Conservation (phyloP, 1,284 basidiomycete genomes). For the Meira nashicola region DNA sequence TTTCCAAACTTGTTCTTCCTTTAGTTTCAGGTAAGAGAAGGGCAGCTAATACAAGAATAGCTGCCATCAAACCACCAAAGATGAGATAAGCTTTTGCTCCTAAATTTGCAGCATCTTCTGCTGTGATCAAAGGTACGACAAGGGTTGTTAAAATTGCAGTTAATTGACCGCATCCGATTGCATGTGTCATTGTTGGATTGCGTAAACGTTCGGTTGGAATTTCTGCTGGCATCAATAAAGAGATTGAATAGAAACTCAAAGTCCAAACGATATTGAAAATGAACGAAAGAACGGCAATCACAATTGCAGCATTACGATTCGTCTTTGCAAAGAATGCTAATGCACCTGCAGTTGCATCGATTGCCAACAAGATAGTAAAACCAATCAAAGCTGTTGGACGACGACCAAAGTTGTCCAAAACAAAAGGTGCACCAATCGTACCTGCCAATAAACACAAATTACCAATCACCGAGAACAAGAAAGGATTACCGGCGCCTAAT, state of each 20-base stretch:
- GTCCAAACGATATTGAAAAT: constrained; percentile 43
- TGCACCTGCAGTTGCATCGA: constrained; percentile 29
- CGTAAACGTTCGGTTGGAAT: constrained; percentile 34
- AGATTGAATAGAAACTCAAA: constrained; percentile 39
- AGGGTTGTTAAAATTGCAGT: constrained; percentile 41
- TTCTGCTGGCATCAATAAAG: constrained; percentile 38
- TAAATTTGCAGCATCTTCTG: constrained; percentile 29
- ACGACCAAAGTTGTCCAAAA: constrained; percentile 33
- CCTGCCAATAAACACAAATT: constrained; percentile 30
- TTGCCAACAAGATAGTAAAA: constrained; percentile 27
- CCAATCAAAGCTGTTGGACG: constrained; percentile 31
- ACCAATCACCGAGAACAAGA: constrained; percentile 32
- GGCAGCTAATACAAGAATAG: constrained; percentile 28
- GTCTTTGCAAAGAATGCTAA: constrained; percentile 24
- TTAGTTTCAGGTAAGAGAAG: constrained; percentile 37
- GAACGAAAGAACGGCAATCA: constrained; percentile 35
- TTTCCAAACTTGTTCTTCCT: constrained; percentile 34
- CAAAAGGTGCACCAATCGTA: constrained; percentile 30
- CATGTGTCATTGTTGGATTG: constrained; percentile 41
- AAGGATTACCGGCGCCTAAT: constrained; percentile 30
- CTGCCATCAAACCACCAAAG: constrained; percentile 36
- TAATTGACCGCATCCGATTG: constrained; percentile 36
- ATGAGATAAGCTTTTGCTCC: constrained; percentile 42
- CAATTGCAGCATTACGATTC: constrained; percentile 10
- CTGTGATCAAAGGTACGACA: constrained; percentile 33